Conservation (phyloP, 148 eudicot genomes). For the Dysphania ambrosioides region DNA sequence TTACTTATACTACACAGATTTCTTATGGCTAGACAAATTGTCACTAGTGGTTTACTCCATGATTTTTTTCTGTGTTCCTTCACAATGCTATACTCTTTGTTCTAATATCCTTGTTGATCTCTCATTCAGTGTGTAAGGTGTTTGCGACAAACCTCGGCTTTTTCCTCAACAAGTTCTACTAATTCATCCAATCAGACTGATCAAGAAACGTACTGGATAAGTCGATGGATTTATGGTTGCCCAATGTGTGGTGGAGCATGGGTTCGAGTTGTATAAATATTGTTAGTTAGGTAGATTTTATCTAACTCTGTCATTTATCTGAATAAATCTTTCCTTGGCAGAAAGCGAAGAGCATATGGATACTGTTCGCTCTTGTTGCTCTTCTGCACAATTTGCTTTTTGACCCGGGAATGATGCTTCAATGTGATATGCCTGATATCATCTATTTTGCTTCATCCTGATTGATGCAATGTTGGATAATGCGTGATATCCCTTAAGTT, state of each 20-base stretch:
- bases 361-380: neutral
- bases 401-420: neutral
- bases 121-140: conserved; percentile 96
- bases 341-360: too few relatives aligned
- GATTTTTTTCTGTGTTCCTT: neutral
- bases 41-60: too few relatives aligned
- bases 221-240: conserved; percentile 93
- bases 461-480: neutral
- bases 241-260: conserved; percentile 98
- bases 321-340: too few relatives aligned
- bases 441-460: neutral
- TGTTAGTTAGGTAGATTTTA: conserved; percentile 10
- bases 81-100: neutral
- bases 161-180: conserved; percentile 53
- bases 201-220: conserved; percentile 84
- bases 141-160: conserved; percentile 89
- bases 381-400: neutral
- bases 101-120: neutral
- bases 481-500: neutral
- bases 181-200: conserved; percentile 55
- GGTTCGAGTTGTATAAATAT: conserved; percentile 84
- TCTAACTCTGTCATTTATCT: neutral
- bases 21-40: too few relatives aligned
- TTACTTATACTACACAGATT: too few relatives aligned
- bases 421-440: too few relatives aligned